A percentile compares a stretch with the other conserved stretches of the same genome.
These are phyloP conservation scores for Plenodomus lindquistii DNA, from an alignment of 2,329 filamentous ascomycete genomes.

Conservation along the genomic window DNA sequence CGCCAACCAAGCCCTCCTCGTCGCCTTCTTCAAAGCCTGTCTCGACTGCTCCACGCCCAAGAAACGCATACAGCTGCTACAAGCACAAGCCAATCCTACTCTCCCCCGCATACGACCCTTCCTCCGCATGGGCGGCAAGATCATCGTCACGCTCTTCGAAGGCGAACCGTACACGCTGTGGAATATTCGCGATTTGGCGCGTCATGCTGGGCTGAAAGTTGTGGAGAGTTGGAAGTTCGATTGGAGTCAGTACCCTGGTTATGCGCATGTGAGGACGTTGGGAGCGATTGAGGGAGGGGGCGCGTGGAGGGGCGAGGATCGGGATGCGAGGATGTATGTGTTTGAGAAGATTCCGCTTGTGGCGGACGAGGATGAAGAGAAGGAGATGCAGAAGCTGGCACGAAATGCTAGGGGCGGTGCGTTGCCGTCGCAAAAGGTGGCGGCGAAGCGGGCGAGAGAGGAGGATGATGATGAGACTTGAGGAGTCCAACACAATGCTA, in stretches of 20 bases:
- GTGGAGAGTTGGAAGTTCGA: slow-evolving; percentile 72
- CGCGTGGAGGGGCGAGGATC: slow-evolving; percentile 54
- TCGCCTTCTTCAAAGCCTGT: slow-evolving; percentile 36
- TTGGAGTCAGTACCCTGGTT: slow-evolving; percentile 70
- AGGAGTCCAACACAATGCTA: not conserved
- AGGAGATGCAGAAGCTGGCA: slow-evolving; percentile 16
- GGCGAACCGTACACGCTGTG: slow-evolving; percentile 93
- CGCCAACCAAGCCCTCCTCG: slow-evolving; percentile 62
- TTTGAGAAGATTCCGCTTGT: slow-evolving; percentile 46
- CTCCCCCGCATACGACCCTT: slow-evolving; percentile 40
- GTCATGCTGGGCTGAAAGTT: slow-evolving; percentile 74
- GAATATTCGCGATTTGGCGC: slow-evolving; percentile 86
- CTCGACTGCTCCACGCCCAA: slow-evolving; percentile 21
- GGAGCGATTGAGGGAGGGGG: slow-evolving; percentile 58
- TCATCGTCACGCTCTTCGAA: slow-evolving; percentile 89
- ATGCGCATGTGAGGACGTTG: slow-evolving; percentile 72
- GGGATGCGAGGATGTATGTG: slow-evolving; percentile 52
- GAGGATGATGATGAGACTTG: slow-evolving; percentile 13
- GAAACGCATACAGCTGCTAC: slow-evolving; percentile 16
- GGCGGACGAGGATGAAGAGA: slow-evolving; percentile 28
- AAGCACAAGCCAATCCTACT: slow-evolving; percentile 9
- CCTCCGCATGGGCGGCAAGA: slow-evolving; percentile 56
- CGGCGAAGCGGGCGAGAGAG: slow-evolving; percentile 20
- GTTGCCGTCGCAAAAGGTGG: slow-evolving; percentile 10
- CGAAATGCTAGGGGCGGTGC: slow-evolving; percentile 15